These are phyloP conservation scores for Magnusiomyces clavatus DNA, from an alignment of 1,139 yeast genomes.

Conservation along the genomic window DNA sequence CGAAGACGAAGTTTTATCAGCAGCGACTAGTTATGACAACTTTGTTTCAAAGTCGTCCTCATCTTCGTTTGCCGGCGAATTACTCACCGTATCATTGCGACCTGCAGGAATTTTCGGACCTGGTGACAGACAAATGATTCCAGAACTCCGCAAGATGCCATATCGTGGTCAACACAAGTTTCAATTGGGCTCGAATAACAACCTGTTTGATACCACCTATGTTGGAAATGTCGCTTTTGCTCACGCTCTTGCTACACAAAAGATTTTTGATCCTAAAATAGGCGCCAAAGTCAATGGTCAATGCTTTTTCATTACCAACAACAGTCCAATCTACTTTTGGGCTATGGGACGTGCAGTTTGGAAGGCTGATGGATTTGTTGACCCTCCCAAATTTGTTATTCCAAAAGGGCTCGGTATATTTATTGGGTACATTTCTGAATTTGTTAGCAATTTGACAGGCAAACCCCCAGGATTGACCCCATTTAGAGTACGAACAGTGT, in stretches of 20 bases:
- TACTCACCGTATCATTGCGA: slow-evolving; percentile 75
- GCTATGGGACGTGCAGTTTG: slow-evolving; percentile 93
- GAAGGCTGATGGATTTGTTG: slow-evolving; percentile 90
- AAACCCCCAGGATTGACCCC: slow-evolving; percentile 95
- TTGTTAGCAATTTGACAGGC: slow-evolving; percentile 56
- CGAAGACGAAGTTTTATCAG: slow-evolving; percentile 69
- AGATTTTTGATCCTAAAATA: slow-evolving; percentile 43
- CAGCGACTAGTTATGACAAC: slow-evolving; percentile 31
- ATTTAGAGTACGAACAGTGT: slow-evolving; percentile 83
- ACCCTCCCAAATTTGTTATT: slow-evolving; percentile 59
- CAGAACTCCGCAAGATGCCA: slow-evolving; percentile 82
- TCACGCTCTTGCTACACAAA: slow-evolving; percentile 85
- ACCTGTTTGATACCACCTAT: slow-evolving; percentile 92
- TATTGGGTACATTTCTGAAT: slow-evolving; percentile 74
- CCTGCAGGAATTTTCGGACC: slow-evolving; percentile 99
- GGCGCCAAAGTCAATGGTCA: slow-evolving; percentile 61
- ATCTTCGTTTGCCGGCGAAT: slow-evolving; percentile 39
- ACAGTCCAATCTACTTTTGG: slow-evolving; percentile 95
- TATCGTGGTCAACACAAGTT: slow-evolving; percentile 79
- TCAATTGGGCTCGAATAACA: slow-evolving; percentile 90
- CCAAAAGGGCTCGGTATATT: slow-evolving; percentile 65
- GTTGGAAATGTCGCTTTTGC: slow-evolving; percentile 99
- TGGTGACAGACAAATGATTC: slow-evolving; percentile 94
- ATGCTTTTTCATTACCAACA: slow-evolving; percentile 85
- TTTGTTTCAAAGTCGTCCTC: not conserved